phyloP scores from a whole-genome alignment of 2,329 filamentous ascomycete species.

The Stagonosporopsis rhizophila region DNA sequence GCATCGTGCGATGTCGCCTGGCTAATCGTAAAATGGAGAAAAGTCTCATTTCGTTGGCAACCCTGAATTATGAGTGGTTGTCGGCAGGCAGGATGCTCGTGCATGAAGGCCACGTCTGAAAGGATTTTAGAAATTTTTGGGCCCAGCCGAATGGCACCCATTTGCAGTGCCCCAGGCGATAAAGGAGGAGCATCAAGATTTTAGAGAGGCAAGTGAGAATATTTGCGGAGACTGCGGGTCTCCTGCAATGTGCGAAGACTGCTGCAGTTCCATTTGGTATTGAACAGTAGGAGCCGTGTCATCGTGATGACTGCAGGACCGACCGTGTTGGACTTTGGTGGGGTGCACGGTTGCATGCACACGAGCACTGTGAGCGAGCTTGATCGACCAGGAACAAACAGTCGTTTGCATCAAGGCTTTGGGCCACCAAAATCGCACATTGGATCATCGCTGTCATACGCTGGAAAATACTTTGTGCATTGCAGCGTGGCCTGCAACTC shows the following conservation, averaged over 20 bases:
- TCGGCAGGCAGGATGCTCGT: conserved; percentile 21
- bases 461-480: conserved; percentile 19
- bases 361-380: conserved; percentile 27
- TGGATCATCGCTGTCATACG: conserved; percentile 21
- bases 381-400: conserved; percentile 37
- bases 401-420: conserved; percentile 38
- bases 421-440: conserved; percentile 36
- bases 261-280: conserved; percentile 2
- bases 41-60: not conserved
- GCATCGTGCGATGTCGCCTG: conserved; percentile 6
- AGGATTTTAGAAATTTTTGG: conserved; percentile 28
- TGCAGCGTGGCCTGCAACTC: conserved; percentile 11
- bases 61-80: conserved; percentile 23
- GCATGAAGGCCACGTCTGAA: conserved; percentile 29
- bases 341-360: conserved; percentile 31
- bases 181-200: conserved; percentile 19
- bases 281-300: conserved; percentile 6
- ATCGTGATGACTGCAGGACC: conserved; percentile 25
- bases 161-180: conserved; percentile 22
- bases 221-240: conserved; percentile 24
- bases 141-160: conserved; percentile 36
- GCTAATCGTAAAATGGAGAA: conserved; percentile 7
- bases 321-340: conserved; percentile 18
- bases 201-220: conserved; percentile 24
- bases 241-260: conserved; percentile 6